Evolutionary conservation across 305 asterid genomes (phyloP).

Genomic region (Coffea humblotiana): DNA sequence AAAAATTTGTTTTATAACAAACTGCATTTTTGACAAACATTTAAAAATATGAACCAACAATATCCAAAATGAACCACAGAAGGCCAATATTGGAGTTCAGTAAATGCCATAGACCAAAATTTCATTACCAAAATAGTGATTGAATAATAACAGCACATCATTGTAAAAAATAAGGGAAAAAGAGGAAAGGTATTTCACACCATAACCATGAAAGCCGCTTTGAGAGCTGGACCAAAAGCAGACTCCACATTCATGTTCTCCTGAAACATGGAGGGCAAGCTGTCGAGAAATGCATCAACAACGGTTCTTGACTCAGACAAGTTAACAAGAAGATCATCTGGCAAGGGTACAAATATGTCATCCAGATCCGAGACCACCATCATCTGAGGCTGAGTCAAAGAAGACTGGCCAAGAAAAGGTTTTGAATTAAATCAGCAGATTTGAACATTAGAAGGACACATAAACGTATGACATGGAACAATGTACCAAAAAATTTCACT

Average conservation of each 20-base stretch:
- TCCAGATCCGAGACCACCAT: constrained; percentile 98
- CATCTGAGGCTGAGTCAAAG: constrained; percentile 96
- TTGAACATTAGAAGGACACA: not conserved
- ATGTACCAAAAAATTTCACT: constrained; percentile 13
- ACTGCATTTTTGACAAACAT: constrained; percentile 4
- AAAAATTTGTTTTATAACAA: constrained; percentile 7
- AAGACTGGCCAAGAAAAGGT: constrained; percentile 67
- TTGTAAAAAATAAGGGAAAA: not conserved
- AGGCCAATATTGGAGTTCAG: not conserved
- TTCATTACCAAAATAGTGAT: not conserved
- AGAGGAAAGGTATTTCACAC: constrained; percentile 44
- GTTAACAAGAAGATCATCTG: constrained; percentile 97
- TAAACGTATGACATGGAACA: not conserved
- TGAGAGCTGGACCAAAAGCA: constrained; percentile 99
- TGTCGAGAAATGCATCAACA: constrained; percentile 91
- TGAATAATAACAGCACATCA: not conserved
- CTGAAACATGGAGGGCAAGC: constrained; percentile 91
- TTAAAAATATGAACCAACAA: not conserved
- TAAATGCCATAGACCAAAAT: constrained; percentile 1
- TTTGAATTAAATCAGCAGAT: constrained; percentile 13
- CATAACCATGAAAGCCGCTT: constrained; percentile 93
- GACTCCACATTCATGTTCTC: constrained; percentile 88
- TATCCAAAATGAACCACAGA: constrained; percentile 2
- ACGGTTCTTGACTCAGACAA: constrained; percentile 93
- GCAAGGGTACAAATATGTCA: constrained; percentile 90